A percentile compares a stretch with the other conserved stretches of the same genome.
Conservation (phyloP, 352 stramenopile genomes). For the Elongisporangium prolatum region DNA sequence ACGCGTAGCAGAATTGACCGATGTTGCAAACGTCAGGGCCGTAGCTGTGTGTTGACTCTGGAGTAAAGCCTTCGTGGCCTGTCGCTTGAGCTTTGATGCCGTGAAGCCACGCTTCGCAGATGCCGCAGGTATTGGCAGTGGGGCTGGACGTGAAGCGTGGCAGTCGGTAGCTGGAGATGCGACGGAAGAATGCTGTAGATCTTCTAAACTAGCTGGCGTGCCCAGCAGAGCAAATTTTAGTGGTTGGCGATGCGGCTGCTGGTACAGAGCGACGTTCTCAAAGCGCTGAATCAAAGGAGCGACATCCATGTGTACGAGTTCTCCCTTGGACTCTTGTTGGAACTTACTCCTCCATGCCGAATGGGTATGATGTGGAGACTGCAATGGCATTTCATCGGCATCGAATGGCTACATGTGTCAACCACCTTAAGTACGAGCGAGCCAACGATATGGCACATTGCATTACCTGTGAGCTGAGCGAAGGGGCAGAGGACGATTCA, state of each 20-base stretch:
- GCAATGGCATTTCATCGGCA: background rate
- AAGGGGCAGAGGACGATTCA: background rate
- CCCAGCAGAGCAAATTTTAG: constrained; percentile 16
- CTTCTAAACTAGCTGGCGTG: background rate
- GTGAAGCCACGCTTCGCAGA: constrained; percentile 15
- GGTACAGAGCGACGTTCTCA: constrained; percentile 25
- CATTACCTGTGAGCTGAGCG: background rate
- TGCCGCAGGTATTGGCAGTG: background rate
- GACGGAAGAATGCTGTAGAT: background rate
- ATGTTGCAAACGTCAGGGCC: constrained; percentile 1
- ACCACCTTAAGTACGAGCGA: background rate
- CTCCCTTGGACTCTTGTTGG: constrained; percentile 22
- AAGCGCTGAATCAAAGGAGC: constrained; percentile 27
- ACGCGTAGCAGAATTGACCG: background rate
- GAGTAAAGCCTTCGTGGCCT: background rate
- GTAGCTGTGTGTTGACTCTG: background rate
- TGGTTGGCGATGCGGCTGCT: constrained; percentile 26
- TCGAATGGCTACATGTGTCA: background rate
- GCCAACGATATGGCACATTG: background rate
- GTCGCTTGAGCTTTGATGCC: constrained; percentile 11
- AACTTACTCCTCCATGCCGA: constrained; percentile 13
- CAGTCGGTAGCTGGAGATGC: background rate
- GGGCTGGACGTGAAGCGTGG: background rate
- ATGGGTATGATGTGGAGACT: background rate
- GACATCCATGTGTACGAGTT: constrained; percentile 25